Evolutionary conservation across 2,329 filamentous ascomycete genomes (phyloP).

Genomic region (Trichophyton schoenleinii): DNA sequence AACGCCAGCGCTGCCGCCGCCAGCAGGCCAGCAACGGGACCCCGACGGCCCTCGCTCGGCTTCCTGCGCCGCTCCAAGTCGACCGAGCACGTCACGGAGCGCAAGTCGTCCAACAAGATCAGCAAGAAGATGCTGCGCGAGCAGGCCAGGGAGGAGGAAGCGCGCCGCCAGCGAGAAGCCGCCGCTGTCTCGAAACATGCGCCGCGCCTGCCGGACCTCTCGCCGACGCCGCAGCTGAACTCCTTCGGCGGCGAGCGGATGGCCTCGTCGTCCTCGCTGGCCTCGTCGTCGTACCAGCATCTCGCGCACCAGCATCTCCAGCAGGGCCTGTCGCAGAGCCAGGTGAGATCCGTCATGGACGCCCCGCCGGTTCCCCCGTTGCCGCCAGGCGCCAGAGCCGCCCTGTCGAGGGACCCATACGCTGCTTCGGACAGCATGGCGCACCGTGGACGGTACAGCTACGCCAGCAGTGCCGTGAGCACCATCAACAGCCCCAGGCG

Average conservation of each 20-base stretch:
- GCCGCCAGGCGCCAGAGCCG: slow-evolving; percentile 26
- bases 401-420: slow-evolving; percentile 60
- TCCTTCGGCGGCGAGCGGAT: slow-evolving; percentile 53
- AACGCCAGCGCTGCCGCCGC: neutral
- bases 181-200: slow-evolving; percentile 45
- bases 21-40: slow-evolving; percentile 12
- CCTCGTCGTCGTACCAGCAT: slow-evolving; percentile 13
- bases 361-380: slow-evolving; percentile 13
- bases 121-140: slow-evolving; percentile 29
- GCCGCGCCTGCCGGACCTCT: slow-evolving; percentile 41
- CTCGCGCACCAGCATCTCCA: neutral
- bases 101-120: slow-evolving; percentile 28
- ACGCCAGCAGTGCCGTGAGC: slow-evolving; percentile 82
- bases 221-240: slow-evolving; percentile 38
- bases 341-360: slow-evolving; percentile 20
- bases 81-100: slow-evolving; percentile 47
- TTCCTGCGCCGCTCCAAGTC: slow-evolving; percentile 58
- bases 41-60: slow-evolving; percentile 40
- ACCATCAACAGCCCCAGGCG: slow-evolving; percentile 85
- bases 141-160: slow-evolving; percentile 37
- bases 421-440: slow-evolving; percentile 88
- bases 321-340: neutral
- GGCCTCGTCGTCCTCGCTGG: slow-evolving; percentile 10
- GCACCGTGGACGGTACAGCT: slow-evolving; percentile 89
- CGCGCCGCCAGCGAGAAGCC: slow-evolving; percentile 44